Percentiles rank a stretch among this genome's conserved stretches.
These are phyloP conservation scores for Fusarium sp. DNA, from an alignment of 2,329 filamentous ascomycete species.

Conservation along the genomic window DNA sequence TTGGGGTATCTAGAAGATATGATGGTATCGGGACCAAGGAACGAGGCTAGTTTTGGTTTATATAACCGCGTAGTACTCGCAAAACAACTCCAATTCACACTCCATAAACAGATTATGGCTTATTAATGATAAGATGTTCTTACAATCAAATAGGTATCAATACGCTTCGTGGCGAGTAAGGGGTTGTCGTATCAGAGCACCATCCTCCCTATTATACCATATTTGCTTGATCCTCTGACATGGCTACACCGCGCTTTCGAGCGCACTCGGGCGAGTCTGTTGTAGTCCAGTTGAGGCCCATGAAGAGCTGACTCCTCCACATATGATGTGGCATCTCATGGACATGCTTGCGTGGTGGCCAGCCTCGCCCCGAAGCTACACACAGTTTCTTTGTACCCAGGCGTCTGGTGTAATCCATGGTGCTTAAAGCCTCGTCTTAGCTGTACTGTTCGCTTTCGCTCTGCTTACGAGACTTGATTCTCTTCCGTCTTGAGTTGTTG, in stretches of 20 bases:
- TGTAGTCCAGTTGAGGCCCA: neutral
- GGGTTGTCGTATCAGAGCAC: neutral
- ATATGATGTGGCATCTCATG: neutral
- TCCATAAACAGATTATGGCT: constrained; percentile 9
- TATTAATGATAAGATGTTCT: neutral
- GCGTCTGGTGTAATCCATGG: neutral
- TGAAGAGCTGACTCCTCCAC: neutral
- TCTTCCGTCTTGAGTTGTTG: neutral
- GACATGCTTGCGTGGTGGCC: neutral
- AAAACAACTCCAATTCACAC: constrained; percentile 42
- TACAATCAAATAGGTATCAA: neutral
- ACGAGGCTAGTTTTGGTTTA: neutral
- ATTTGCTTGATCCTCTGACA: neutral
- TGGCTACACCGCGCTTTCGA: neutral
- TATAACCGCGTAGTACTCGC: constrained; percentile 11
- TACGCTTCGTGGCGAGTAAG: neutral
- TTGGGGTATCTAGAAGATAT: constrained; percentile 17
- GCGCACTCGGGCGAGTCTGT: neutral
- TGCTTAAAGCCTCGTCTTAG: neutral
- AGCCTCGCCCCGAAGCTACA: neutral
- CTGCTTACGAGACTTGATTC: neutral
- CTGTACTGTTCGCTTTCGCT: neutral
- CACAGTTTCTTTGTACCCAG: neutral
- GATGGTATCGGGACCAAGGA: neutral
- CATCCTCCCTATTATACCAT: neutral